phyloP scores from a whole-genome alignment of 331 rosid species.

The Cydonia oblonga region DNA sequence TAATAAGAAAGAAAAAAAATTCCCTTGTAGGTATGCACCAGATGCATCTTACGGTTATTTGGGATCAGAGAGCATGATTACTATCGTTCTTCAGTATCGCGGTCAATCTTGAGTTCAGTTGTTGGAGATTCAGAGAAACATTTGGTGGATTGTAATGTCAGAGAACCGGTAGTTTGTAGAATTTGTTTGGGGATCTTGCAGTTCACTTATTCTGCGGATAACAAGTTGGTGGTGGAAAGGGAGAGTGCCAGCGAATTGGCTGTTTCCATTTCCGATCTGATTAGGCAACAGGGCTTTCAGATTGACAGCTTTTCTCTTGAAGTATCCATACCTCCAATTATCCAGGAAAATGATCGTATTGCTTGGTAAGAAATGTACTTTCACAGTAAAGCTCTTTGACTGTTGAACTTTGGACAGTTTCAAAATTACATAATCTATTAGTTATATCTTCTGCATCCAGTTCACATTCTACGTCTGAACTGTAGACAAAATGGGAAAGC shows the following conservation, averaged over 20 bases:
- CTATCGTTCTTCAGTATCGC: slow-evolving; percentile 12
- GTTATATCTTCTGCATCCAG: neutral
- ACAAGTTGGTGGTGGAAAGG: slow-evolving; percentile 12
- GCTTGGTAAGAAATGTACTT: slow-evolving; percentile 29
- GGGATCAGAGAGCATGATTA: slow-evolving; percentile 33
- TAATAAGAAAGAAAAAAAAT: no score
- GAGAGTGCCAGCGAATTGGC: slow-evolving; percentile 36
- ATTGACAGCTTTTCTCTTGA: slow-evolving; percentile 58
- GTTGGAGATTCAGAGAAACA: slow-evolving; percentile 16
- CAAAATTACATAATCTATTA: neutral
- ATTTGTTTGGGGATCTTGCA: slow-evolving; percentile 79
- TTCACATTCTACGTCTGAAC: no score
- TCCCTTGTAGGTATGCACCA: slow-evolving; percentile 46
- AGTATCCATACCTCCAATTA: slow-evolving; percentile 51
- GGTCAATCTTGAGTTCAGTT: slow-evolving; percentile 26
- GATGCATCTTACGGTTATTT: slow-evolving; percentile 64
- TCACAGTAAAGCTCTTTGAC: neutral
- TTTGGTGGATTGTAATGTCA: neutral
- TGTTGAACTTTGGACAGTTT: neutral
- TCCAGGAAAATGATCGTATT: slow-evolving; percentile 38
- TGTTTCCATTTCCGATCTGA: slow-evolving; percentile 33
- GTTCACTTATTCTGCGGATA: slow-evolving; percentile 34
- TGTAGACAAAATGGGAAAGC: no score
- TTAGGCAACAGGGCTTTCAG: slow-evolving; percentile 43
- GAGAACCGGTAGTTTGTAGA: slow-evolving; percentile 29